Percentiles rank a stretch among this genome's conserved stretches.
These are phyloP conservation scores for Petunia secreta DNA, from an alignment of 257 asterid species.

Conservation along the genomic window DNA sequence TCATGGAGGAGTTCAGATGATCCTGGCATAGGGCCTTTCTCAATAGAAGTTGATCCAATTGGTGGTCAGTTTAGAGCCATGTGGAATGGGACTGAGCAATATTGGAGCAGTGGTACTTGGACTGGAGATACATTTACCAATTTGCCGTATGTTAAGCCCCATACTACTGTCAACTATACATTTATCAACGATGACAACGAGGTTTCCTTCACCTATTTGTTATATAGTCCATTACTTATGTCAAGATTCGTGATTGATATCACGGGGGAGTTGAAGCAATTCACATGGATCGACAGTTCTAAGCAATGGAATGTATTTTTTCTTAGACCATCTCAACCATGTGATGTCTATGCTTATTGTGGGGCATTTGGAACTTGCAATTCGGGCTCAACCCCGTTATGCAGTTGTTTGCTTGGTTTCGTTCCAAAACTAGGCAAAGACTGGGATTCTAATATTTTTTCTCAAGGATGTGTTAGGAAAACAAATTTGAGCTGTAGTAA, in stretches of 20 bases:
- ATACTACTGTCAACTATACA: not conserved
- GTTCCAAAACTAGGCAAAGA: not conserved
- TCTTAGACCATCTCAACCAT: not conserved
- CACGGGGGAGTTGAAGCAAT: not conserved
- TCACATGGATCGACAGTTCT: not conserved
- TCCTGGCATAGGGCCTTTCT: not conserved
- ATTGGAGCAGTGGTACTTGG: not conserved
- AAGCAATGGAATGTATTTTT: not conserved
- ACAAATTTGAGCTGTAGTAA: not conserved
- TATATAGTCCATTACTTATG: not conserved
- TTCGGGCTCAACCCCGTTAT: not conserved
- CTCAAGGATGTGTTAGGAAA: not conserved
- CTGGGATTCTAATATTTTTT: conserved; percentile 1
- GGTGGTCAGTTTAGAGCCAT: not conserved
- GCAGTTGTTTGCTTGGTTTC: not conserved
- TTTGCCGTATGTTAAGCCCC: not conserved
- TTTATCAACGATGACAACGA: not conserved
- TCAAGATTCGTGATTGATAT: not conserved
- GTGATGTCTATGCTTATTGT: not conserved
- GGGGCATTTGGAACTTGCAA: conserved; percentile 3
- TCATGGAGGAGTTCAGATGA: not conserved
- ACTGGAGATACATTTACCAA: not conserved
- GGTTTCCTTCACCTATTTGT: not conserved
- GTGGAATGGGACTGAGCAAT: conserved; percentile 20
- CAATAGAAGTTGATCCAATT: not conserved